Evolutionary conservation across 768 basidiomycete genomes (phyloP).

Genomic region (Kwoniella europaea): DNA sequence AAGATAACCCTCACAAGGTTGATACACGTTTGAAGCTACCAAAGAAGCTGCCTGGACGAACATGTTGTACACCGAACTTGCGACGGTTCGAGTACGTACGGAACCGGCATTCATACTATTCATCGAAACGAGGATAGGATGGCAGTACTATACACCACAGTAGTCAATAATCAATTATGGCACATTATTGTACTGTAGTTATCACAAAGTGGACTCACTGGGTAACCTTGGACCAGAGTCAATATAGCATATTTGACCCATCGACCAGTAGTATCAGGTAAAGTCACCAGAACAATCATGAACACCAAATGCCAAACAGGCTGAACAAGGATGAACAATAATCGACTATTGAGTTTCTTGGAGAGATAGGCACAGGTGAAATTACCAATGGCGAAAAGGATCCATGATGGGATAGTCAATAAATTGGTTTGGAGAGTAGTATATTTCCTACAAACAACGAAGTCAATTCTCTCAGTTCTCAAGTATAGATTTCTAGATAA

Average conservation of each 20-base stretch:
- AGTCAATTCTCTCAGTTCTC: too few species aligned
- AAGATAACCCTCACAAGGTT: constrained; percentile 45
- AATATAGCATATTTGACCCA: constrained; percentile 41
- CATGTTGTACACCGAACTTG: constrained; percentile 67
- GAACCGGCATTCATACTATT: constrained; percentile 64
- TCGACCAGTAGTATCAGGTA: constrained; percentile 51
- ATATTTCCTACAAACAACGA: constrained; percentile 61
- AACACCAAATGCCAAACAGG: constrained; percentile 71
- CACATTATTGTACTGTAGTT: background rate
- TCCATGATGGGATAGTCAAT: constrained; percentile 67
- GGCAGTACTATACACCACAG: constrained; percentile 25
- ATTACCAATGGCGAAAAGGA: constrained; percentile 63
- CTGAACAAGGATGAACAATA: constrained; percentile 64
- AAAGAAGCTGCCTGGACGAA: constrained; percentile 64
- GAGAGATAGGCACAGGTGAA: constrained; percentile 64
- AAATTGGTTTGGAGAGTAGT: constrained; percentile 69
- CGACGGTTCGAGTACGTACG: constrained; percentile 64
- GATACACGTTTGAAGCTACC: constrained; percentile 64
- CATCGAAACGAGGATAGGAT: constrained; percentile 43
- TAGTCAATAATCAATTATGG: background rate
- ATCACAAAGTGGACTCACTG: constrained; percentile 36
- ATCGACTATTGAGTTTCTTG: constrained; percentile 66
- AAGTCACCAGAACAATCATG: constrained; percentile 65
- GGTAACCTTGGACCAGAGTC: constrained; percentile 63
- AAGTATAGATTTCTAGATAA: too few species aligned